phyloP scores from a whole-genome alignment of 2,329 filamentous ascomycete species.

The Didymella sp. region DNA sequence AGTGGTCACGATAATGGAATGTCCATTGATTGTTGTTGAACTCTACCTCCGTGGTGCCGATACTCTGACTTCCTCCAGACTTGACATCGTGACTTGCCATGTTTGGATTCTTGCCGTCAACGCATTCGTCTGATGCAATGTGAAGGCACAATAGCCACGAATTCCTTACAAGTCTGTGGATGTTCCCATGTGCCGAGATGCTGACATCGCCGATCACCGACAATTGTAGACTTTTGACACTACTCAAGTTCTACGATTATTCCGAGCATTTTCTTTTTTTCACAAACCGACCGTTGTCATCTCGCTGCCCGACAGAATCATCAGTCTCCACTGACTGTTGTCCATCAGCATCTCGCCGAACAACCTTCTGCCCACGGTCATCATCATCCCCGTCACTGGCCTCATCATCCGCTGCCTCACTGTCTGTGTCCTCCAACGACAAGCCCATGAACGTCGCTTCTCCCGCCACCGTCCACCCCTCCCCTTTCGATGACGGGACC shows the following conservation, averaged over 20 bases:
- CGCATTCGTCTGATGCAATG: too few species aligned
- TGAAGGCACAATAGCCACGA: too few species aligned
- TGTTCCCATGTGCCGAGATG: too few species aligned
- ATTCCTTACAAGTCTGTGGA: too few species aligned
- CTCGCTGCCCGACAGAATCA: neutral
- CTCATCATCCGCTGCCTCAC: neutral
- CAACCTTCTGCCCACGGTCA: neutral
- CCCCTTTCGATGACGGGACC: too few species aligned
- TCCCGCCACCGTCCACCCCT: neutral
- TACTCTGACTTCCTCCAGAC: neutral
- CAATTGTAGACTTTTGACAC: too few species aligned
- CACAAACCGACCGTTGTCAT: neutral
- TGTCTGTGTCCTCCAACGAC: neutral
- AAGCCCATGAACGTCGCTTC: neutral
- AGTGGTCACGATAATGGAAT: conserved; percentile 15
- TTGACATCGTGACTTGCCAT: too few species aligned
- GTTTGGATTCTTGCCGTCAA: too few species aligned
- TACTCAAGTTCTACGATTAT: neutral
- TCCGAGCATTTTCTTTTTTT: neutral
- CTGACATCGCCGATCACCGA: too few species aligned
- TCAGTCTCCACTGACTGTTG: neutral
- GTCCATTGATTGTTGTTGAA: conserved; percentile 5
- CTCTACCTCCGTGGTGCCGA: neutral
- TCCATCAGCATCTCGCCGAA: neutral
- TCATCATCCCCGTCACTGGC: neutral